Evolutionary conservation across 2,329 filamentous ascomycete genomes (phyloP).

Genomic region (Fusarium palustre): DNA sequence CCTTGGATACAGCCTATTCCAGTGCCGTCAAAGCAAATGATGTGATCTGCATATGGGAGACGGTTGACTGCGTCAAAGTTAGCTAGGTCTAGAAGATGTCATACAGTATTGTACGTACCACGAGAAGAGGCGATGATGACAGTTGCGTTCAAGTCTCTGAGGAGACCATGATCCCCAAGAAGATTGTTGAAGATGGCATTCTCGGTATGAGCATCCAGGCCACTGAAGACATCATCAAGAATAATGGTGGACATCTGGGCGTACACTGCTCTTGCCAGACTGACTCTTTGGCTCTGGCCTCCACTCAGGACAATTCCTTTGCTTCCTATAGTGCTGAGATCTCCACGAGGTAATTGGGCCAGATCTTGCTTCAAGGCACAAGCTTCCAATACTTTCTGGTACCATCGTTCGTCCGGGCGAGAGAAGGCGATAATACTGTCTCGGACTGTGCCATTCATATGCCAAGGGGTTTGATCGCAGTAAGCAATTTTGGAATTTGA

Average conservation of each 20-base stretch:
- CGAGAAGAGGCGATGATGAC: constrained; percentile 30
- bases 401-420: constrained; percentile 46
- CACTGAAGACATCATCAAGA: constrained; percentile 51
- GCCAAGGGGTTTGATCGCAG: constrained; percentile 47
- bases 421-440: constrained; percentile 51
- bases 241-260: constrained; percentile 42
- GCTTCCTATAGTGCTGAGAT: constrained; percentile 51
- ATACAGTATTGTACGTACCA: not conserved
- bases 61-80: constrained; percentile 13
- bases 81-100: not conserved
- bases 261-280: constrained; percentile 49
- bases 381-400: constrained; percentile 45
- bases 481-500: constrained; percentile 29
- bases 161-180: constrained; percentile 41
- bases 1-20: constrained; percentile 18
- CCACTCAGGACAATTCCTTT: constrained; percentile 54
- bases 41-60: constrained; percentile 30
- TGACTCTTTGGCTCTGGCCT: constrained; percentile 52
- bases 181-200: constrained; percentile 42
- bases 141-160: constrained; percentile 28
- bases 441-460: constrained; percentile 49
- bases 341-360: constrained; percentile 47
- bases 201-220: constrained; percentile 47
- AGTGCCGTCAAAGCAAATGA: constrained; percentile 24
- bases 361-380: constrained; percentile 46